These are phyloP conservation scores for Linum tenue DNA, from an alignment of 345 rosid species.

Conservation along the genomic window DNA sequence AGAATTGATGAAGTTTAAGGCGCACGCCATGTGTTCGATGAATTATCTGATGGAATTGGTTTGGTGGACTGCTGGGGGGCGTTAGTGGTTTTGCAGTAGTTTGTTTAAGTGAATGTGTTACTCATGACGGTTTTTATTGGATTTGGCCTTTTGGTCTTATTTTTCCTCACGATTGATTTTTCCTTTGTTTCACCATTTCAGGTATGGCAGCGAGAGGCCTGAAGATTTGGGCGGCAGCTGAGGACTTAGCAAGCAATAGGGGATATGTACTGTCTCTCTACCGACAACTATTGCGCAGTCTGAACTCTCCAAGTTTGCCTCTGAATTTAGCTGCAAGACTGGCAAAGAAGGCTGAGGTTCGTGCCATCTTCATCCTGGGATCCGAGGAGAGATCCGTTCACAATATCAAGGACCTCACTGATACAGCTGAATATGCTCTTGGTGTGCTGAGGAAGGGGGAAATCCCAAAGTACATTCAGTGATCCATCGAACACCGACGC, in stretches of 20 bases:
- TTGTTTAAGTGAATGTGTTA: too few species aligned
- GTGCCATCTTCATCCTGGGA: constrained; percentile 41
- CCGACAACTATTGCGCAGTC: constrained; percentile 42
- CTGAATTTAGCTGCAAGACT: constrained; percentile 46
- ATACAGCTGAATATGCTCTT: constrained; percentile 44
- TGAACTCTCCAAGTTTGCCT: constrained; percentile 44
- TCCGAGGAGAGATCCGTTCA: constrained; percentile 45
- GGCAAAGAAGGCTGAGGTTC: constrained; percentile 52
- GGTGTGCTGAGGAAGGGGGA: constrained; percentile 42
- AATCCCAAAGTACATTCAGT: constrained; percentile 34
- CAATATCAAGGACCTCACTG: constrained; percentile 44
- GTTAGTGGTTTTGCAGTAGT: too few species aligned
- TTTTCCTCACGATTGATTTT: too few species aligned
- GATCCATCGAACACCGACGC: neutral
- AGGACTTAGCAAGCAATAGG: constrained; percentile 44
- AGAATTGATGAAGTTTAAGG: neutral
- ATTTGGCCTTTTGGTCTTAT: too few species aligned
- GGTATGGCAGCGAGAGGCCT: constrained; percentile 23
- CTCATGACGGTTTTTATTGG: too few species aligned
- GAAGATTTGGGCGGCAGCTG: constrained; percentile 41
- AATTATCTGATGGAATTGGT: neutral
- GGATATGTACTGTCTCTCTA: constrained; percentile 43
- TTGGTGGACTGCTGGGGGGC: neutral
- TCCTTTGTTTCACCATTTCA: neutral
- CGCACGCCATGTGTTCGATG: neutral